phyloP scores from a whole-genome alignment of 768 basidiomycete genomes.

The Paxillus rubicundulus region DNA sequence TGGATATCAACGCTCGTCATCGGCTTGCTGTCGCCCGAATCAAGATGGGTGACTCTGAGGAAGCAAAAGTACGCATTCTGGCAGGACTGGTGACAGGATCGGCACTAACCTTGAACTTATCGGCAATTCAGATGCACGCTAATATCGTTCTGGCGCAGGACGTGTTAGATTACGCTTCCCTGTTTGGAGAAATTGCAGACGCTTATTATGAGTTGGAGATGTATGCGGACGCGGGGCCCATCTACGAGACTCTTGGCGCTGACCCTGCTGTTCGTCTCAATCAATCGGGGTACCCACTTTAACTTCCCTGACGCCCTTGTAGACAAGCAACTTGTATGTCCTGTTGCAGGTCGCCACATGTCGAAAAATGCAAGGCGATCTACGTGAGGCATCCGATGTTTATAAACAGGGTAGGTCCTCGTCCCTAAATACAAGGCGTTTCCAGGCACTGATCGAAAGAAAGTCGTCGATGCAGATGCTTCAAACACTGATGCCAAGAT shows the following conservation, averaged over 20 bases:
- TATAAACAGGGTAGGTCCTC: constrained; percentile 68
- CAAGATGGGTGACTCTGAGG: constrained; percentile 72
- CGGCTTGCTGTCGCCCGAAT: constrained; percentile 81
- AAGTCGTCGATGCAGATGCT: constrained; percentile 75
- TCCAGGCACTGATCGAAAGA: not conserved
- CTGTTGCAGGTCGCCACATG: constrained; percentile 81
- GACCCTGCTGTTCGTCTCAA: constrained; percentile 59
- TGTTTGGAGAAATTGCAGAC: constrained; percentile 84
- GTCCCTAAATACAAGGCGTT: not conserved
- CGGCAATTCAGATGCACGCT: constrained; percentile 63
- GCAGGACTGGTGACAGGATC: not conserved
- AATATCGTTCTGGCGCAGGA: constrained; percentile 69
- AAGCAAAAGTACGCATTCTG: constrained; percentile 62
- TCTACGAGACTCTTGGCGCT: constrained; percentile 76
- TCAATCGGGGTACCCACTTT: not conserved
- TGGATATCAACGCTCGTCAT: constrained; percentile 59
- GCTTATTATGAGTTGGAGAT: constrained; percentile 68
- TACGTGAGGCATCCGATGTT: constrained; percentile 75
- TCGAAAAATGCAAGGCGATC: constrained; percentile 70
- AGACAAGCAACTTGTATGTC: constrained; percentile 75
- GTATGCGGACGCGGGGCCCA: constrained; percentile 75
- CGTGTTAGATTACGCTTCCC: constrained; percentile 68
- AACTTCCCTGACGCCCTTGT: not conserved
- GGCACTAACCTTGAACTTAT: not conserved
- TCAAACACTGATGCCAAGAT: constrained; percentile 82